Percentiles rank a stretch among this genome's conserved stretches.
phyloP scores from a whole-genome alignment of 1,139 yeast species.

The Magnusiomyces suaveolens region DNA sequence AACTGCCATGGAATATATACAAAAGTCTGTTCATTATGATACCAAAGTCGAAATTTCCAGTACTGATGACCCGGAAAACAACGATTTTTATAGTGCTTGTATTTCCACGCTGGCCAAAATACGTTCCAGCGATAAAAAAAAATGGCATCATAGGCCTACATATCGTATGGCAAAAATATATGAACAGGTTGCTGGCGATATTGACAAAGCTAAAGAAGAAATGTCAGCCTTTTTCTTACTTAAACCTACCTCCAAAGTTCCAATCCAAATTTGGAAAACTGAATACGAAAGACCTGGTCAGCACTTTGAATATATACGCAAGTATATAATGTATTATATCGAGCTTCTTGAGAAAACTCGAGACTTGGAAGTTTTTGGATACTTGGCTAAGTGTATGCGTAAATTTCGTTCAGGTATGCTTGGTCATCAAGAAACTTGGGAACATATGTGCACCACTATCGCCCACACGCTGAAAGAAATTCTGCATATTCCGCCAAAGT shows the following conservation, averaged over 20 bases:
- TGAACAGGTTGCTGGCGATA: constrained; percentile 45
- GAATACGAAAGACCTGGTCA: constrained; percentile 87
- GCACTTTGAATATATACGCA: constrained; percentile 69
- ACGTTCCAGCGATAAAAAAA: constrained; percentile 58
- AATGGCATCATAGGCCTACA: constrained; percentile 86
- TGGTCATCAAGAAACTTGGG: constrained; percentile 56
- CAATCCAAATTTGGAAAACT: constrained; percentile 88
- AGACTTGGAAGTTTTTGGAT: constrained; percentile 52
- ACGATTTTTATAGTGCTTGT: constrained; percentile 26
- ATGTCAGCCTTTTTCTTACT: constrained; percentile 55
- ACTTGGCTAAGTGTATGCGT: constrained; percentile 60
- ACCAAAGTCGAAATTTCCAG: constrained; percentile 9
- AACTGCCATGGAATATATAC: constrained; percentile 37
- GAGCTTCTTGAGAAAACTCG: constrained; percentile 44
- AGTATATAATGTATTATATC: constrained; percentile 58
- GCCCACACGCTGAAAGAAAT: constrained; percentile 44
- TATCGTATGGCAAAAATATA: constrained; percentile 61
- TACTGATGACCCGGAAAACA: constrained; percentile 10
- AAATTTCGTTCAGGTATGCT: constrained; percentile 70
- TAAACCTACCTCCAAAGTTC: constrained; percentile 53
- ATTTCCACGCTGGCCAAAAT: constrained; percentile 36
- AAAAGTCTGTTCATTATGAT: constrained; percentile 21
- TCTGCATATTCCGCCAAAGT: constrained; percentile 39
- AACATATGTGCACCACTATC: constrained; percentile 39
- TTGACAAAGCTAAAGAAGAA: constrained; percentile 49